A percentile compares a stretch with the other conserved stretches of the same genome.
phyloP scores from a whole-genome alignment of 495 filamentous ascomycete genomes.

The Daldinia vernicosa region DNA sequence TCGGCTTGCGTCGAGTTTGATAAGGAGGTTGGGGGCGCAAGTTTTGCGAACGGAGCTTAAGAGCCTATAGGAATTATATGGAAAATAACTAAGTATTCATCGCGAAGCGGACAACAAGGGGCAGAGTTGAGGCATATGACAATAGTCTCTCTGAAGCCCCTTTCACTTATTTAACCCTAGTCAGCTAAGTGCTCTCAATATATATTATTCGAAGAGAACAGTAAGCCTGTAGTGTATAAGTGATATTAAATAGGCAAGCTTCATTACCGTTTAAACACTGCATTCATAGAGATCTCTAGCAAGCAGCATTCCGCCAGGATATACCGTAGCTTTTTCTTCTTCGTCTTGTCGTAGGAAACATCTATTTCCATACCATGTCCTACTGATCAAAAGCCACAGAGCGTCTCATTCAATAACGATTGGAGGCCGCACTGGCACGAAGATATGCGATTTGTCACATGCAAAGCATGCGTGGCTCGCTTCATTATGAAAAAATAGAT shows the following conservation, averaged over 20 bases:
- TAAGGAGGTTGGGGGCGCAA: constrained; percentile 42
- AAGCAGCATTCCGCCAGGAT: background rate
- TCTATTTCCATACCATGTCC: background rate
- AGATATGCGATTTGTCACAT: background rate
- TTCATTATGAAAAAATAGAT: background rate
- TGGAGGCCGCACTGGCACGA: background rate
- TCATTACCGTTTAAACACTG: too few relatives aligned
- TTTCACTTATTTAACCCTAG: background rate
- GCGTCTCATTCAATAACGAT: background rate
- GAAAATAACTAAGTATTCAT: background rate
- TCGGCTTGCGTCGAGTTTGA: constrained; percentile 53
- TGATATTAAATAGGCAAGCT: too few relatives aligned
- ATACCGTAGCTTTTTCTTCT: background rate
- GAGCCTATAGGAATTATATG: background rate
- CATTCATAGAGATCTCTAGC: too few relatives aligned
- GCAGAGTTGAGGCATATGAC: background rate
- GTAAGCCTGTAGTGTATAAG: too few relatives aligned
- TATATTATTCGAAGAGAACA: too few relatives aligned
- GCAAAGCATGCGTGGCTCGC: background rate
- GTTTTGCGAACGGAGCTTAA: constrained; percentile 42
- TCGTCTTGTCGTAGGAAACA: background rate
- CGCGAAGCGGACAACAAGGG: background rate
- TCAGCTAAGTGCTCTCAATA: too few relatives aligned
- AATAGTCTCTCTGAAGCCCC: background rate
- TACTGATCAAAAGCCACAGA: background rate